Evolutionary conservation across 1,284 basidiomycete genomes (phyloP).

Genomic region (Ganoderma lucidum): DNA sequence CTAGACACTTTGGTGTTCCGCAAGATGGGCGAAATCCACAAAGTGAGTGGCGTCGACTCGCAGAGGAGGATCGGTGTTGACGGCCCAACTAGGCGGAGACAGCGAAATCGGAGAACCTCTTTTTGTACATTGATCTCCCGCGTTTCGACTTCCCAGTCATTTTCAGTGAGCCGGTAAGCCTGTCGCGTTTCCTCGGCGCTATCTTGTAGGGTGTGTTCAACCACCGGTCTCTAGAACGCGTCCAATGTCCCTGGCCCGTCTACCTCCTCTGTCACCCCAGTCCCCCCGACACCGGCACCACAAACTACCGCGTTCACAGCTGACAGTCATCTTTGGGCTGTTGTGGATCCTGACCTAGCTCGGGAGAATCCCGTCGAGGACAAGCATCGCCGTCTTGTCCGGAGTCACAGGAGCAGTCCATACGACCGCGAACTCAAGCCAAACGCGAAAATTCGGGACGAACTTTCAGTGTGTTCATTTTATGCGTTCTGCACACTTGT

Average conservation of each 20-base stretch:
- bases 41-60: constrained; percentile 55
- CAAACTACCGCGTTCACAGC: constrained; percentile 58
- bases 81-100: constrained; percentile 72
- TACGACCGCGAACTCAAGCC: constrained; percentile 97
- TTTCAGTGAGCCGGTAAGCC: constrained; percentile 84
- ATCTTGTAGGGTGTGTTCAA: constrained; percentile 29
- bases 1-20: constrained; percentile 93
- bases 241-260: constrained; percentile 47
- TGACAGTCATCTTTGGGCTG: constrained; percentile 85
- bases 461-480: constrained; percentile 77
- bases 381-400: constrained; percentile 93
- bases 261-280: constrained; percentile 50
- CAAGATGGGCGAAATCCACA: constrained; percentile 93
- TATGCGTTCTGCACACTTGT: neutral
- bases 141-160: constrained; percentile 99
- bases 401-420: constrained; percentile 94
- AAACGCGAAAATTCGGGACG: constrained; percentile 94
- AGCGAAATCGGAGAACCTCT: constrained; percentile 88
- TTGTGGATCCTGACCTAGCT: constrained; percentile 90
- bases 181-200: constrained; percentile 4
- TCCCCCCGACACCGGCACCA: constrained; percentile 43
- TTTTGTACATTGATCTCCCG: constrained; percentile 94
- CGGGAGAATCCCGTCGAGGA: constrained; percentile 97
- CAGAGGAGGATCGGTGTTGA: neutral
- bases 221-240: constrained; percentile 40